phyloP scores from a whole-genome alignment of 108 stramenopile species.

The Discostella stelligeroides region DNA sequence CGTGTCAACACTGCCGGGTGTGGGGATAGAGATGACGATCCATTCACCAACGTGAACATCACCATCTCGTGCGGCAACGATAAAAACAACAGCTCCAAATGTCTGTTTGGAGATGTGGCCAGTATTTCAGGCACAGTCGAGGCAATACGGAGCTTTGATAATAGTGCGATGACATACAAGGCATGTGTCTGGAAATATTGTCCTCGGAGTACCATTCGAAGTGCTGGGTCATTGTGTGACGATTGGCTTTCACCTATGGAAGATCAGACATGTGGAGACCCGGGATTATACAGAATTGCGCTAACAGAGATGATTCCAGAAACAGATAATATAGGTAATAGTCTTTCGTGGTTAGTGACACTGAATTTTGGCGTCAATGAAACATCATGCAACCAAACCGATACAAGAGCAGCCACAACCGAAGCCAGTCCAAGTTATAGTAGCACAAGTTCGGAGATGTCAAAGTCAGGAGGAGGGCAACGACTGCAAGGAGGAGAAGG shows the following conservation, averaged over 20 bases:
- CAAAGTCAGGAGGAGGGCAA: neutral
- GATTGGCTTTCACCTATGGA: neutral
- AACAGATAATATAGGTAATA: neutral
- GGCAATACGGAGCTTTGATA: neutral
- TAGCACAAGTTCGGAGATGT: neutral
- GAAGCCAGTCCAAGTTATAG: too few relatives aligned
- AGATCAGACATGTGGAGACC: neutral
- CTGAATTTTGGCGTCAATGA: neutral
- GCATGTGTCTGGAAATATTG: slow-evolving; percentile 1
- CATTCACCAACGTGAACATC: neutral
- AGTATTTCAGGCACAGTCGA: neutral
- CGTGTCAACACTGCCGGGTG: neutral
- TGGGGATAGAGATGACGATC: neutral
- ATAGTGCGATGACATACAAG: neutral
- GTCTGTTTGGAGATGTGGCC: neutral
- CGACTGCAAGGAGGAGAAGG: neutral
- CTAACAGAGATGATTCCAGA: neutral
- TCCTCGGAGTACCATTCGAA: neutral
- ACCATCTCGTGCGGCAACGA: neutral
- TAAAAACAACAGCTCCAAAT: neutral
- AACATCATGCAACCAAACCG: neutral
- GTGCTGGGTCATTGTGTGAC: neutral
- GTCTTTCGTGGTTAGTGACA: neutral
- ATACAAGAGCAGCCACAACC: too few relatives aligned
- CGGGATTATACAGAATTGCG: neutral